Evolutionary conservation across 345 rosid species (phyloP), one percentile per base, ranked within the genome.

Genomic region (Gossypium rotundifolium): DNA sequence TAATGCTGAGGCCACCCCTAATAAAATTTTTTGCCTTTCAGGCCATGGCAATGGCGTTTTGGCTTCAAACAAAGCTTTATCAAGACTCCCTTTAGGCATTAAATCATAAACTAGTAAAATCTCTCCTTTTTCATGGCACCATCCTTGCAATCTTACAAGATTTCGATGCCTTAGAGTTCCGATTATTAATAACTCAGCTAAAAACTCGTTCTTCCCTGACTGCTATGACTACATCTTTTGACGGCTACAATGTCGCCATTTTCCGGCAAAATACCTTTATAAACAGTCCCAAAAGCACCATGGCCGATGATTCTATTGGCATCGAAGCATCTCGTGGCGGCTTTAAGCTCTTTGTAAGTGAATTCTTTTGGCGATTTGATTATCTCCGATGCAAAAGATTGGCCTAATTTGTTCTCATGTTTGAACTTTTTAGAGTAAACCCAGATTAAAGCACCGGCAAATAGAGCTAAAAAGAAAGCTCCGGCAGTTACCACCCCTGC

Each of bases 401-500:
- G 40, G 40, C 40, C 97, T 9, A 90, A 61, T 75, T 86, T 88
- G n/a, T 81, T 82, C 25, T 55, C 85, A 53, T 62, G 81, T 22
- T 84, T 88, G 80, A 85, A 75, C 55, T 79, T 88, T 70, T 87
- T 91, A 57, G 91, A 86, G 86, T 88, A 89, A 0, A 86, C 79
- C 99, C 99, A 96, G 40, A 93, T 80, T 0, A 90, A 77, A 22
- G 77, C 83, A 25, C 94, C 92, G 14, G 97, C 91, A 76, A 91
- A 88, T 13, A 91, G 22, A 2, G 90, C 99, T 6, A 96, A 82
- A 83, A 93, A 83, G 83, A 88, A 91, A 9, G 98, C 98, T 51
- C 99, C 86, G 29, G 98, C 97, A 2, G 98, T 93, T 18, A 88
- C 97, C 2, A 96, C 98, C 38, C 99, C 99, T 23, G 95, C 99